Conservation (phyloP, 2,329 filamentous ascomycete genomes). For the Paecilomyces sp. region DNA sequence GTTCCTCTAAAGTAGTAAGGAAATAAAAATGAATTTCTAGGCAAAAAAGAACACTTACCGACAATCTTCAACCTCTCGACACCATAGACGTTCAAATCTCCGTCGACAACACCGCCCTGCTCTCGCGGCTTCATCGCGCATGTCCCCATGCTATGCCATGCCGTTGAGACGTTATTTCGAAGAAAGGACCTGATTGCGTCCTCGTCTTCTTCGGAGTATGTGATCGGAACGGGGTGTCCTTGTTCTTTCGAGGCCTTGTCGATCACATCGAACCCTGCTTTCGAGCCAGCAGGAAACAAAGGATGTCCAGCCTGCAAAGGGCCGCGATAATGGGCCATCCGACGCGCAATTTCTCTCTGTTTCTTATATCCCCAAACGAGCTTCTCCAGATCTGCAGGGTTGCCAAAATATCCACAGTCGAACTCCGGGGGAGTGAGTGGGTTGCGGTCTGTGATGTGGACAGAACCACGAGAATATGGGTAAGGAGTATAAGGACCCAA, state of each 20-base stretch:
- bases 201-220: slow-evolving; percentile 45
- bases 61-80: slow-evolving; percentile 2
- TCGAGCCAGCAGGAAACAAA: slow-evolving; percentile 32
- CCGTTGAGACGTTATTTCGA: slow-evolving; percentile 31
- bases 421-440: slow-evolving; percentile 46
- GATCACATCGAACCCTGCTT: slow-evolving; percentile 30
- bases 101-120: slow-evolving; percentile 8
- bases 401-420: slow-evolving; percentile 50
- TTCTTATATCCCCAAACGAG: slow-evolving; percentile 60
- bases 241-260: slow-evolving; percentile 15
- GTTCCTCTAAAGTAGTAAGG: background rate
- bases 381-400: slow-evolving; percentile 51
- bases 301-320: slow-evolving; percentile 33
- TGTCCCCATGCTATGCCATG: slow-evolving; percentile 38
- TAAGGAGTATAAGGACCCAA: slow-evolving; percentile 51
- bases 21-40: background rate
- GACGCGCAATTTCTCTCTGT: slow-evolving; percentile 53
- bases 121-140: slow-evolving; percentile 7
- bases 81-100: slow-evolving; percentile 8
- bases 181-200: slow-evolving; percentile 40
- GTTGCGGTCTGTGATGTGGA: slow-evolving; percentile 47
- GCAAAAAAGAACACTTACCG: background rate
- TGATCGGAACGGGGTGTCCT: slow-evolving; percentile 31
- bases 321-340: slow-evolving; percentile 45
- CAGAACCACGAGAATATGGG: slow-evolving; percentile 54